phyloP scores from a whole-genome alignment of 2,329 filamentous ascomycete genomes.

The Pseudocercospora cruenta region DNA sequence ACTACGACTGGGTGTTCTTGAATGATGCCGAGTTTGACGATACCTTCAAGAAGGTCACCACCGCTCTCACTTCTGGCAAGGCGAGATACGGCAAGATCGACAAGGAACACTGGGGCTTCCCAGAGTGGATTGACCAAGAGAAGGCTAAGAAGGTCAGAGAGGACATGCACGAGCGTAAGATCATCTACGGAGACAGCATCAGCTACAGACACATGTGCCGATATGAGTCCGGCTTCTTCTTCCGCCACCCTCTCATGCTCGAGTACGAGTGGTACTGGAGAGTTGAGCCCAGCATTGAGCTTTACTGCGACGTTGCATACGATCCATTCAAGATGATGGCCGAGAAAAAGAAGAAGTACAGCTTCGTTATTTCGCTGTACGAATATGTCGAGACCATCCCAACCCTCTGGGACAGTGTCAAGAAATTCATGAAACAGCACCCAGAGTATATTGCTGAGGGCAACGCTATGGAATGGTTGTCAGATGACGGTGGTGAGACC shows the following conservation, averaged over 20 bases:
- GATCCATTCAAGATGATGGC: slow-evolving; percentile 97
- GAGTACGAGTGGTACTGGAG: slow-evolving; percentile 99
- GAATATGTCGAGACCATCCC: slow-evolving; percentile 97
- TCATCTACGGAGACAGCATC: slow-evolving; percentile 96
- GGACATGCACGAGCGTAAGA: slow-evolving; percentile 91
- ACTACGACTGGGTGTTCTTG: slow-evolving; percentile 99
- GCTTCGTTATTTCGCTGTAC: slow-evolving; percentile 91
- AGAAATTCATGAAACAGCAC: slow-evolving; percentile 88
- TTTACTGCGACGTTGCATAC: slow-evolving; percentile 93
- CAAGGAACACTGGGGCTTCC: slow-evolving; percentile 95
- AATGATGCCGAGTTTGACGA: slow-evolving; percentile 95
- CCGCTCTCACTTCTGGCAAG: slow-evolving; percentile 85
- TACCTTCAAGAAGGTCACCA: slow-evolving; percentile 89
- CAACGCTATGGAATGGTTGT: slow-evolving; percentile 90
- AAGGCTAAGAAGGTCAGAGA: slow-evolving; percentile 87
- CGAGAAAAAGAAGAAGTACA: slow-evolving; percentile 97
- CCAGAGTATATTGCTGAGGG: slow-evolving; percentile 83
- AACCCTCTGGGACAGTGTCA: slow-evolving; percentile 91
- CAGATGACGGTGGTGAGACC: slow-evolving; percentile 84
- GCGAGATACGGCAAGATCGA: slow-evolving; percentile 90
- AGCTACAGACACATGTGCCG: slow-evolving; percentile 99
- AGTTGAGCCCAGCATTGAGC: slow-evolving; percentile 93
- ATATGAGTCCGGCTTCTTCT: slow-evolving; percentile 99
- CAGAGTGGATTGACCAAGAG: slow-evolving; percentile 91
- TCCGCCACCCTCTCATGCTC: slow-evolving; percentile 88